phyloP scores from a whole-genome alignment of 306 rosid species.

The Prunus padus region DNA sequence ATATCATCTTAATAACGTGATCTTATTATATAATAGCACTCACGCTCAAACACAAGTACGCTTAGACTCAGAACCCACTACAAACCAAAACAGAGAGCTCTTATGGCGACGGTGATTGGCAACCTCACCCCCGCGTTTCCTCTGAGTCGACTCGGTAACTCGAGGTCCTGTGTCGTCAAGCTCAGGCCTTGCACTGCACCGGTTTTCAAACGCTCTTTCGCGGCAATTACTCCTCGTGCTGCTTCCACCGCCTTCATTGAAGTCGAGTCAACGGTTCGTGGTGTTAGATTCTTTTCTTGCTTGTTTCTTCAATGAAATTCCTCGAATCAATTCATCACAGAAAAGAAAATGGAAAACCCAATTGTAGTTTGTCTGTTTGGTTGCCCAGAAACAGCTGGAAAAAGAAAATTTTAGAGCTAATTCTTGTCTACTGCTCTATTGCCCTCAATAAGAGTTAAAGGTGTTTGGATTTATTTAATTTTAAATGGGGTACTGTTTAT shows the following conservation, averaged over 20 bases:
- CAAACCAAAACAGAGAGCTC: background rate
- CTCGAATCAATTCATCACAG: background rate
- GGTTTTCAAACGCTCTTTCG: conserved; percentile 25
- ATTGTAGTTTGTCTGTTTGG: background rate
- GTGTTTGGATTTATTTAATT: background rate
- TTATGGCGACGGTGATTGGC: conserved; percentile 43
- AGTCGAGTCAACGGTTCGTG: conserved; percentile 32
- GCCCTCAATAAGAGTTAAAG: background rate
- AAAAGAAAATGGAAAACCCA: background rate
- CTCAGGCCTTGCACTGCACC: conserved; percentile 20
- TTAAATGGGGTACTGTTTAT: background rate
- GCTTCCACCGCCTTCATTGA: conserved; percentile 42
- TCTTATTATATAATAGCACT: background rate
- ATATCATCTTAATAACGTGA: no score
- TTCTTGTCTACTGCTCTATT: background rate
- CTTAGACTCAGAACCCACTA: background rate
- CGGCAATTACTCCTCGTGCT: conserved; percentile 35
- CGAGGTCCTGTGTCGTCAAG: conserved; percentile 30
- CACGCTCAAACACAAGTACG: no score
- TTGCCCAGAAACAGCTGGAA: background rate
- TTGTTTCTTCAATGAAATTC: background rate
- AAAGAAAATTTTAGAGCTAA: background rate
- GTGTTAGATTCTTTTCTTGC: conserved; percentile 3
- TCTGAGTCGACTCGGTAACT: conserved; percentile 20
- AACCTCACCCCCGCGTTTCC: conserved; percentile 17